Evolutionary conservation across 768 basidiomycete genomes (phyloP).

Genomic region (Lactarius vividus): DNA sequence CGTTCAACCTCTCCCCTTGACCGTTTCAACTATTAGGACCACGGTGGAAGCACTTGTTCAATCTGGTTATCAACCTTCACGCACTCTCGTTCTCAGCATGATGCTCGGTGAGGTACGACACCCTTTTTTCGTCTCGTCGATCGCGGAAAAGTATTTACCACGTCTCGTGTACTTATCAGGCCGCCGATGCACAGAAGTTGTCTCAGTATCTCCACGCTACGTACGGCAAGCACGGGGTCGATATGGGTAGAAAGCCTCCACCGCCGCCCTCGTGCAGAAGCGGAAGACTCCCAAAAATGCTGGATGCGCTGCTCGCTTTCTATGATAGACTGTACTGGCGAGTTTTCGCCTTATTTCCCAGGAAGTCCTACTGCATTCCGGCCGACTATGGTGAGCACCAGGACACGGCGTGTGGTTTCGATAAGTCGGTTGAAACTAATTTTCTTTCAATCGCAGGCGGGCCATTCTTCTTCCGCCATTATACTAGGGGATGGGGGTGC

Average conservation of each 20-base stretch:
- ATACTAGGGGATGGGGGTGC: not conserved
- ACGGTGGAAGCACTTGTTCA: conserved; percentile 6
- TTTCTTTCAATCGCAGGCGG: not conserved
- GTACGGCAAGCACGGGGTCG: not conserved
- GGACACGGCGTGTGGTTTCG: not conserved
- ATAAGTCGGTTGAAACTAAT: not conserved
- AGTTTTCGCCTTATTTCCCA: not conserved
- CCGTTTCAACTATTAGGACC: not conserved
- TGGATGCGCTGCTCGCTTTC: not conserved
- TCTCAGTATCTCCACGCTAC: conserved; percentile 2
- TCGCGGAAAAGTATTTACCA: not conserved
- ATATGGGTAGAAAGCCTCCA: not conserved
- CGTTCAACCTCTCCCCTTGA: not conserved
- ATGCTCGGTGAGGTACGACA: conserved; percentile 13
- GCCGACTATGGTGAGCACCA: conserved; percentile 4
- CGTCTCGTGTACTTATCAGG: not conserved
- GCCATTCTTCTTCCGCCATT: not conserved
- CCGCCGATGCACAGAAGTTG: conserved; percentile 1
- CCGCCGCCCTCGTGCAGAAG: not conserved
- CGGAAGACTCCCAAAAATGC: not conserved
- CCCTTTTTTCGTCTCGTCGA: not conserved
- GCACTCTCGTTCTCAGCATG: conserved; percentile 7
- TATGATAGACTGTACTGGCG: not conserved
- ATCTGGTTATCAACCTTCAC: conserved; percentile 7
- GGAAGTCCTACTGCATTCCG: too few species aligned